Percentiles rank a stretch among this genome's conserved stretches.
Evolutionary conservation across 202 grass and related monocot genomes (phyloP).

Genomic region (Digitaria exilis): DNA sequence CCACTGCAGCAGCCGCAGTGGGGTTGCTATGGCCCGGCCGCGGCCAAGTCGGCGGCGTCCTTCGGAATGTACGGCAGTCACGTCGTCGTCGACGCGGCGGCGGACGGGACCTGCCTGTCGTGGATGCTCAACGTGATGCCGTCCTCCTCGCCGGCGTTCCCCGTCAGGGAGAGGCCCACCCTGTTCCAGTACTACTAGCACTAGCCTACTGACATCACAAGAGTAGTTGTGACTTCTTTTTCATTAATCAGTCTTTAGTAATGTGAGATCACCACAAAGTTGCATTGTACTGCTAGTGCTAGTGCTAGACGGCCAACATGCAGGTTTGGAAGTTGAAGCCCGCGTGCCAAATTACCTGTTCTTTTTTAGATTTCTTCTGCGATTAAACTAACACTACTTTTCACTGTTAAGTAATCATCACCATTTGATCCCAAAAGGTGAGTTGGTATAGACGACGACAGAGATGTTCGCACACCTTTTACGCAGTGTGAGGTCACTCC

Average conservation of each 20-base stretch:
- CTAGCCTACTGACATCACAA: neutral
- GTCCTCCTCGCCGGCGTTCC: slow-evolving; percentile 58
- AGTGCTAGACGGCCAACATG: neutral
- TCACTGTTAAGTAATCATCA: slow-evolving; percentile 36
- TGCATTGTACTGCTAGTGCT: neutral
- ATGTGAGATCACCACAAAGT: neutral
- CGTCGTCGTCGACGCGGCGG: slow-evolving; percentile 19
- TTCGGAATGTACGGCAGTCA: slow-evolving; percentile 40
- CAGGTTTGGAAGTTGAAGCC: neutral
- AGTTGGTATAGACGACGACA: too few relatives aligned
- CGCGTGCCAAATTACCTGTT: slow-evolving; percentile 5
- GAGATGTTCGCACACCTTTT: slow-evolving; percentile 21
- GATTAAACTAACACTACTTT: slow-evolving; percentile 35
- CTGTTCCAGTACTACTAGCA: slow-evolving; percentile 73
- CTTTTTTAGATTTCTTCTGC: neutral
- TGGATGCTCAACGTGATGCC: slow-evolving; percentile 77
- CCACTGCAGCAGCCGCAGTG: slow-evolving; percentile 47
- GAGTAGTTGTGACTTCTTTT: neutral
- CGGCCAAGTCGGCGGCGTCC: slow-evolving; percentile 27
- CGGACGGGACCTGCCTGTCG: slow-evolving; percentile 52
- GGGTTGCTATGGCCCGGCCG: slow-evolving; percentile 56
- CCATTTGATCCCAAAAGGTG: slow-evolving; percentile 6
- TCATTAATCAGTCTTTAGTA: neutral
- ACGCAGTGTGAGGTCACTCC: slow-evolving; percentile 20
- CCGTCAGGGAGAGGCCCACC: slow-evolving; percentile 48